phyloP scores from a whole-genome alignment of 306 rosid species.

The Luffa aegyptiaca region DNA sequence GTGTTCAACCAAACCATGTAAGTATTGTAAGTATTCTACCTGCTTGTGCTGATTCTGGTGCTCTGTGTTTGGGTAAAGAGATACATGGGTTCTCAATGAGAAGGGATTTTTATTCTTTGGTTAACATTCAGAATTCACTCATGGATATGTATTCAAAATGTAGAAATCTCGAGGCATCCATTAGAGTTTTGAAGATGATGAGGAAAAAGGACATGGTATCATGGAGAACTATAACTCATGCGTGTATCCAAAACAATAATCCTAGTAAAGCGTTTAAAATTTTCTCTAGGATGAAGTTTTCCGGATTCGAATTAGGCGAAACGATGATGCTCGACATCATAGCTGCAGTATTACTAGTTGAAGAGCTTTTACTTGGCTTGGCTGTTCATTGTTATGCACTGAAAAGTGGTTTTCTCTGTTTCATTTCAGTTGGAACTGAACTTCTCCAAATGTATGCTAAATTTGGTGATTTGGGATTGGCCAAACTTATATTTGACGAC shows the following conservation, averaged over 20 bases:
- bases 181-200: constrained; percentile 2
- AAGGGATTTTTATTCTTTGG: not conserved
- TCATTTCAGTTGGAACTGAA: constrained; percentile 15
- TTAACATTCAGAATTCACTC: constrained; percentile 9
- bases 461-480: constrained; percentile 14
- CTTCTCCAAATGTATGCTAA: constrained; percentile 14
- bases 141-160: constrained; percentile 18
- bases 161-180: constrained; percentile 10
- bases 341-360: constrained; percentile 5
- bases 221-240: constrained; percentile 12
- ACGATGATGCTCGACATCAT: constrained; percentile 1
- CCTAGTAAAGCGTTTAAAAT: constrained; percentile 7
- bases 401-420: constrained; percentile 11
- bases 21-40: constrained; percentile 16
- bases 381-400: constrained; percentile 10
- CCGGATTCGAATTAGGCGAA: not conserved
- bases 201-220: constrained; percentile 12
- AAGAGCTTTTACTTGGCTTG: constrained; percentile 7
- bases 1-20: constrained; percentile 14
- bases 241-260: constrained; percentile 11
- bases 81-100: constrained; percentile 16
- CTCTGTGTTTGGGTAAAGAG: constrained; percentile 11
- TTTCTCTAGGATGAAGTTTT: constrained; percentile 2
- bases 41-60: constrained; percentile 16
- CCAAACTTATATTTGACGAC: constrained; percentile 11